Conservation (phyloP, 2,329 filamentous ascomycete genomes). For the Trichoderma citrinoviride region DNA sequence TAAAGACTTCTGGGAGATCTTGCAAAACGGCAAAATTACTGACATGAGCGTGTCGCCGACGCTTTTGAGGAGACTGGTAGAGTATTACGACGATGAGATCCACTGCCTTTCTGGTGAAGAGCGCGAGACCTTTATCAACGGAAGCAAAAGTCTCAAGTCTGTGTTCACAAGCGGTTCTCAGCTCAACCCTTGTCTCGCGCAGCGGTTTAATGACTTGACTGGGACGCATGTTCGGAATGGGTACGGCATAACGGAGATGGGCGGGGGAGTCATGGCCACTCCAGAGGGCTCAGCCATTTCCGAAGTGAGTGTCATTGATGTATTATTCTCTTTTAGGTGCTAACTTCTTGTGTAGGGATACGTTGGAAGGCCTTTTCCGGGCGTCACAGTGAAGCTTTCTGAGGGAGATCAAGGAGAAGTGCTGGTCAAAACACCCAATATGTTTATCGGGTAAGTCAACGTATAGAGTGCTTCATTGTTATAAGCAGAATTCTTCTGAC, state of each 20-base stretch:
- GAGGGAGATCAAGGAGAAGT: background rate
- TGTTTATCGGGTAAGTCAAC: background rate
- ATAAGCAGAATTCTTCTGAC: background rate
- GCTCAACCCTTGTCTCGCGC: background rate
- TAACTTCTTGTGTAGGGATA: background rate
- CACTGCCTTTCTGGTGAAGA: background rate
- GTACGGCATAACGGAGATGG: slow-evolving; percentile 1
- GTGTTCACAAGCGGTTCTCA: slow-evolving; percentile 1
- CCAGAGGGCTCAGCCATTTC: background rate
- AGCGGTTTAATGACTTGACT: background rate
- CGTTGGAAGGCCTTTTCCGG: background rate
- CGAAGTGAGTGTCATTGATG: background rate
- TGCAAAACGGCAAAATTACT: background rate
- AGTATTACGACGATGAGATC: background rate
- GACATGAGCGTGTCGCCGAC: slow-evolving; percentile 1
- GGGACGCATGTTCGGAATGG: background rate
- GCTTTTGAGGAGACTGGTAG: background rate
- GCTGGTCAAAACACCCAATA: background rate
- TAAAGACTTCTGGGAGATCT: background rate
- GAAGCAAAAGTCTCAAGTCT: background rate
- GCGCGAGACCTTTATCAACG: background rate
- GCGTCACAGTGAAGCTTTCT: background rate
- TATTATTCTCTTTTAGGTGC: background rate
- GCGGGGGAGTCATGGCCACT: background rate
- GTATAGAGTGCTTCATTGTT: too few species aligned